phyloP scores from a whole-genome alignment of 108 stramenopile genomes.

The Asterionellopsis glacialis region DNA sequence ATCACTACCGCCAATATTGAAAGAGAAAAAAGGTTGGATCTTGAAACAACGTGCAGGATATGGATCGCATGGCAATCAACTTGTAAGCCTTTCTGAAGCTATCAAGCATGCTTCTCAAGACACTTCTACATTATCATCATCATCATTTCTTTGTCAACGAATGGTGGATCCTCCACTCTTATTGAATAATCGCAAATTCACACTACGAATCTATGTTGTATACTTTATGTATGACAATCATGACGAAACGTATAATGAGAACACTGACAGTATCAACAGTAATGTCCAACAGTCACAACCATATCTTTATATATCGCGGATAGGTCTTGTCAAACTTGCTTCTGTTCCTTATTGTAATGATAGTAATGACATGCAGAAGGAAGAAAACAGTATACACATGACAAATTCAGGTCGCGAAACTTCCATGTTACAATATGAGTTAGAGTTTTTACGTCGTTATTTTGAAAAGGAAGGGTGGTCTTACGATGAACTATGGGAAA shows the following conservation, averaged over 20 bases:
- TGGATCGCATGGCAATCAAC: conserved; percentile 69
- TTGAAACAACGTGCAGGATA: conserved; percentile 68
- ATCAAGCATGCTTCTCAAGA: background rate
- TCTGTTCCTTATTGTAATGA: conserved; percentile 12
- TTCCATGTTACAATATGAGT: conserved; percentile 39
- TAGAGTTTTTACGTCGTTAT: conserved; percentile 29
- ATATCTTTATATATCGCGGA: conserved; percentile 34
- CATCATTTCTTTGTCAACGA: conserved; percentile 42
- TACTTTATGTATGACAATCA: conserved; percentile 33
- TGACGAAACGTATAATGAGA: background rate
- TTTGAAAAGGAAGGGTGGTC: conserved; percentile 21
- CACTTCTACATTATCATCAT: background rate
- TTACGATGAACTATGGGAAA: conserved; percentile 6
- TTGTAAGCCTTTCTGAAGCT: conserved; percentile 30
- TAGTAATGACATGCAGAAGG: conserved; percentile 2
- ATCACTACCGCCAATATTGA: no score
- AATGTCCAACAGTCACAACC: background rate
- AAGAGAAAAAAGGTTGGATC: conserved; percentile 36
- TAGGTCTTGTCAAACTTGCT: conserved; percentile 70
- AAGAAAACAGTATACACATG: conserved; percentile 44
- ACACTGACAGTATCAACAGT: no score
- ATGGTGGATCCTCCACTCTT: conserved; percentile 60
- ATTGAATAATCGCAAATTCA: conserved; percentile 53
- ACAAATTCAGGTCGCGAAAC: conserved; percentile 73
- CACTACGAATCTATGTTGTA: conserved; percentile 67